These are phyloP conservation scores for Colletotrichum theobromicola DNA, from an alignment of 2,329 filamentous ascomycete species.

Conservation along the genomic window DNA sequence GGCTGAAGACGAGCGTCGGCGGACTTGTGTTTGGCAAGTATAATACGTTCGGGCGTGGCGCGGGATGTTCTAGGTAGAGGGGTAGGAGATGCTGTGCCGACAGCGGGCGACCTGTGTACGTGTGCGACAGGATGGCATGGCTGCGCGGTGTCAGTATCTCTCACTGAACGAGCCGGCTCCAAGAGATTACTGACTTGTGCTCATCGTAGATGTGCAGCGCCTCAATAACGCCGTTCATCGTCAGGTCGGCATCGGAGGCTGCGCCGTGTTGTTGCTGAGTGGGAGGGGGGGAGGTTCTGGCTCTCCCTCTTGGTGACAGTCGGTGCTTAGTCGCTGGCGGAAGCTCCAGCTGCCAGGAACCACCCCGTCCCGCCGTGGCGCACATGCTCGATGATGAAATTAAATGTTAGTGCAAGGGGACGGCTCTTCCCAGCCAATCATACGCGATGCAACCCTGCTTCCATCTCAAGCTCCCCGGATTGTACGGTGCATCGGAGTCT, in stretches of 20 bases:
- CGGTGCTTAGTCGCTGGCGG: not conserved
- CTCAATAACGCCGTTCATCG: slow-evolving; percentile 88
- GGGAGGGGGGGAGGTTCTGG: slow-evolving; percentile 21
- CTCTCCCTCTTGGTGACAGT: not conserved
- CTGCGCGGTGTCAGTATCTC: slow-evolving; percentile 51
- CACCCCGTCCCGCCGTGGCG: not conserved
- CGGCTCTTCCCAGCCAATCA: slow-evolving; percentile 11
- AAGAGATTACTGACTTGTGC: slow-evolving; percentile 69
- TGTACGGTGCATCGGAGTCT: not conserved
- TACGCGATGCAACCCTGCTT: not conserved
- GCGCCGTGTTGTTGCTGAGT: slow-evolving; percentile 30
- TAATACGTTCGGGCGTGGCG: slow-evolving; percentile 83
- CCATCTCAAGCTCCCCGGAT: not conserved
- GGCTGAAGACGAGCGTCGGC: slow-evolving; percentile 86
- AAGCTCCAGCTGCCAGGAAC: slow-evolving; percentile 14
- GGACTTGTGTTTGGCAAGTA: slow-evolving; percentile 84
- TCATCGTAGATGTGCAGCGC: slow-evolving; percentile 98
- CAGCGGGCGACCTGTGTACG: slow-evolving; percentile 83
- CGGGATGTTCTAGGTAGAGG: slow-evolving; percentile 82
- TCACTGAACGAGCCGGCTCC: not conserved
- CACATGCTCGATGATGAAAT: slow-evolving; percentile 35
- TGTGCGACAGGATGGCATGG: slow-evolving; percentile 84
- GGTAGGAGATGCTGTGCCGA: slow-evolving; percentile 78
- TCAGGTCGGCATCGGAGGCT: slow-evolving; percentile 34
- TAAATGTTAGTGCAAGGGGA: slow-evolving; percentile 14